Base-by-base conservation (phyloP, 768 basidiomycete genomes). In the Coprinopsis cinerea region DNA sequence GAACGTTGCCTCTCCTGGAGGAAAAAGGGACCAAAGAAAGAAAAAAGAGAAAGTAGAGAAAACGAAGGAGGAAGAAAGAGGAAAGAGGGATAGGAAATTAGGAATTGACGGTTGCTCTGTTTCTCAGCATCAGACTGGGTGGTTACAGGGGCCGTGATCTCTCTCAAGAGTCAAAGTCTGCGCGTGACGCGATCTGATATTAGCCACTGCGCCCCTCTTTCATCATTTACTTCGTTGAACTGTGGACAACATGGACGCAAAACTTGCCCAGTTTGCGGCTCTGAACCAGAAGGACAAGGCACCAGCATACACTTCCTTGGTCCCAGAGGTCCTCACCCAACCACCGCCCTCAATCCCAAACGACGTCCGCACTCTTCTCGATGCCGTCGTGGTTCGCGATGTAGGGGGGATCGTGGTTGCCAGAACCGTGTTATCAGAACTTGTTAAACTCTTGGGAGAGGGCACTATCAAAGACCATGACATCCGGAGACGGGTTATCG, bases 241-340 rank as follows among this genome's bases (percentile, higher is more conserved):
- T n/a, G 17, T 17, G 39, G 9, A 37, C 47, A 56, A 48, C 47
- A 88, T 89, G 87, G 85, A 90, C 39, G 63, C 64, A 47, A 85
- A 77, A 63, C 75, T 92, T 34, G 62, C 77, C 1, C 81, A 85
- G 54, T 73, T 83, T 48, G 70, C 78, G 1, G 55, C 77, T 20
- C 78, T 90, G 57, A 73, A 69, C 44, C 92, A 93, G 67, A 92
- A 91, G 60, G 90, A 94, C 70, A 92, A 91, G 59, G 88, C 81
- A 0, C 73, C 83, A 6, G 85, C 82, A 3, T 91, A 85, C 58
- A 73, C 83, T 35, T 66, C 83, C 15, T 75, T 91, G 28, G 77
- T 93, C 45, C 75, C 79, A 27, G 78, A 83, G 40, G 74, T 84
- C 44, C 64, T 91, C n/a, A 63, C 82, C 6, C 71, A 76, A 42